Percentiles rank a stretch among this genome's conserved stretches.
phyloP scores from a whole-genome alignment of 78 protist species.

The Monocercomonoides exilis region DNA sequence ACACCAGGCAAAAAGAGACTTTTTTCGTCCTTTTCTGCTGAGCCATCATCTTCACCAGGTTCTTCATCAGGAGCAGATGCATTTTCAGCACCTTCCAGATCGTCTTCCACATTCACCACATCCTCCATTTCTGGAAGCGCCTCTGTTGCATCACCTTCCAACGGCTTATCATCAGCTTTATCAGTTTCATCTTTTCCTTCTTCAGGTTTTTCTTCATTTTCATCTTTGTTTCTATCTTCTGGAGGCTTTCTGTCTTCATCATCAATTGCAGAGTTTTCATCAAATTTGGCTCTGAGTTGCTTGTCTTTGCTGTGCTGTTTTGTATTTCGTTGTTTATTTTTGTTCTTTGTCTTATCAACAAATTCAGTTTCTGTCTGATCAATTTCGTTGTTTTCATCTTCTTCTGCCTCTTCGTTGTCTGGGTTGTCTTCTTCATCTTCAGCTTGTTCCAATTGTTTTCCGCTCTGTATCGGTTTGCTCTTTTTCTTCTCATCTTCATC shows the following conservation, averaged over 20 bases:
- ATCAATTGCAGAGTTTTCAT: no score
- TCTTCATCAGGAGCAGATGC: constrained; percentile 2
- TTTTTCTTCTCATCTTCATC: no score
- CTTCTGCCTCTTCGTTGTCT: not conserved
- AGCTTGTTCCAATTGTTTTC: not conserved
- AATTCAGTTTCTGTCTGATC: not conserved
- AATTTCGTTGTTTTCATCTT: not conserved
- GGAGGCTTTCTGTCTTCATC: no score
- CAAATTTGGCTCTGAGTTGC: no score
- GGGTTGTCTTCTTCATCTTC: not conserved
- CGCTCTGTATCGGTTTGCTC: not conserved
- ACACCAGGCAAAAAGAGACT: not conserved
- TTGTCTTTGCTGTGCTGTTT: no score
- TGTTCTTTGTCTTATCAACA: no score
- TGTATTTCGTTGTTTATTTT: no score
- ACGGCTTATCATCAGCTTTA: not conserved
- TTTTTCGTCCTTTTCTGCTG: constrained; percentile 34
- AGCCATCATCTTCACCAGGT: constrained; percentile 33
- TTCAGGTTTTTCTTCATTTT: not conserved
- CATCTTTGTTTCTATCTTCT: not conserved
- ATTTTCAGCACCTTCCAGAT: not conserved
- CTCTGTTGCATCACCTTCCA: not conserved
- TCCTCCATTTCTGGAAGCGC: not conserved
- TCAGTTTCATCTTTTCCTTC: not conserved
- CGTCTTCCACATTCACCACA: not conserved